These are phyloP conservation scores for Babesia gibsoni DNA, from an alignment of 169 alveolate genomes.

Conservation along the genomic window DNA sequence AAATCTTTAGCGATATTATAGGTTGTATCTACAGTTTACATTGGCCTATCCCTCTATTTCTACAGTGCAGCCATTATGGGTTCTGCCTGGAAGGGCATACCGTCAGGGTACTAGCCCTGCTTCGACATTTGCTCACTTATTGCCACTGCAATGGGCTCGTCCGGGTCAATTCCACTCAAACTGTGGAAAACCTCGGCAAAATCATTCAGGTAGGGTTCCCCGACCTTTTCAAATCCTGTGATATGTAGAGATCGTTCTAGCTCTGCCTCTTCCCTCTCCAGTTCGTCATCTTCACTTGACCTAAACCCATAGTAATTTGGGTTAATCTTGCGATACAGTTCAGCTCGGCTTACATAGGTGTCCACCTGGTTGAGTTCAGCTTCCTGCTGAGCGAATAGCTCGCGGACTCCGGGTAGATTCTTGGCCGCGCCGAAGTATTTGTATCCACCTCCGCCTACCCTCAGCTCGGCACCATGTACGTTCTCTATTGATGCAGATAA, in stretches of 20 bases:
- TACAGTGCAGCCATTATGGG: no score
- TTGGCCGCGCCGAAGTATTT: slow-evolving; percentile 94
- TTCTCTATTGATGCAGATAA: slow-evolving; percentile 41
- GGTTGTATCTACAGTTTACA: no score
- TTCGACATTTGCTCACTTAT: no score
- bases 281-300: slow-evolving; percentile 29
- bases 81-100: no score
- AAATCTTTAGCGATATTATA: no score
- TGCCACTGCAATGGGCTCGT: not conserved
- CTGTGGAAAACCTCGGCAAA: not conserved
- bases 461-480: slow-evolving; percentile 70
- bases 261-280: slow-evolving; percentile 27
- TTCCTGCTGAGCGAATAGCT: slow-evolving; percentile 81
- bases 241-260: slow-evolving; percentile 21
- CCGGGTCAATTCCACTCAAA: not conserved
- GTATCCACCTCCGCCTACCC: slow-evolving; percentile 85
- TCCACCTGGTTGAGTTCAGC: slow-evolving; percentile 24
- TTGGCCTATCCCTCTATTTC: no score
- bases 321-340: slow-evolving; percentile 40
- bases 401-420: slow-evolving; percentile 91
- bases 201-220: not conserved
- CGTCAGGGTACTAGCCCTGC: no score
- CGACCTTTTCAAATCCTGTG: not conserved
- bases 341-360: slow-evolving; percentile 53
- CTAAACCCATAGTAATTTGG: slow-evolving; percentile 62